Evolutionary conservation across 78 protist genomes (phyloP), one percentile per base, ranked within the genome.

Genomic region (Anaeramoeba ignava): DNA sequence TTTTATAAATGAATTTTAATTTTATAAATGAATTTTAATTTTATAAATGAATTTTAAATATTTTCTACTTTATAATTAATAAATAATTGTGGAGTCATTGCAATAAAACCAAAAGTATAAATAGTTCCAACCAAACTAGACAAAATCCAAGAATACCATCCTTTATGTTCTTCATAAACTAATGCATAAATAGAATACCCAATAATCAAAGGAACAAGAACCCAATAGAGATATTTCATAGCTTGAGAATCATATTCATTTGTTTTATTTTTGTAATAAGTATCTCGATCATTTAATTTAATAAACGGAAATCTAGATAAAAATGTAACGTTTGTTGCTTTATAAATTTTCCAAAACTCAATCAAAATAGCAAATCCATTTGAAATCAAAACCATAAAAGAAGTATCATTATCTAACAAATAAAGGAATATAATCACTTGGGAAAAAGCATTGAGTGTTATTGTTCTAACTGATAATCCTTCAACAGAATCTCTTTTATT

Each of bases 21-120:
- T n/a, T n/a, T n/a, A n/a, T n/a, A n/a, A n/a, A n/a, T n/a, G n/a
- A n/a, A n/a, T n/a, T n/a, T n/a, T n/a, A n/a, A n/a, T n/a, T n/a
- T n/a, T n/a, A n/a, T n/a, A n/a, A n/a, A n/a, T n/a, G n/a, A n/a
- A n/a, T n/a, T n/a, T n/a, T n/a, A n/a, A n/a, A n/a, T n/a, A n/a
- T n/a, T n/a, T n/a, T n/a, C n/a, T n/a, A n/a, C n/a, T n/a, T 83
- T 81, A 91, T 97, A 95, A 91, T 97, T 97, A 93, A 97, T 92
- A 81, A 93, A 96, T 41, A 97, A 87, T 86, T 95, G 98, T 67
- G 99, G 98, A 3, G 93, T 89, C 98, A 96, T 93, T 91, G 85
- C 68, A 38, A 91, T 89, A 84, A 96, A 97, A 40, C 89, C 90
- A 87, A 84, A 84, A 1, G 84, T 68, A 33, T 84, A 81, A 12